A percentile compares a stretch with the other conserved stretches of the same genome.
phyloP scores from a whole-genome alignment of 345 rosid species.

The Toxicodendron radicans region DNA sequence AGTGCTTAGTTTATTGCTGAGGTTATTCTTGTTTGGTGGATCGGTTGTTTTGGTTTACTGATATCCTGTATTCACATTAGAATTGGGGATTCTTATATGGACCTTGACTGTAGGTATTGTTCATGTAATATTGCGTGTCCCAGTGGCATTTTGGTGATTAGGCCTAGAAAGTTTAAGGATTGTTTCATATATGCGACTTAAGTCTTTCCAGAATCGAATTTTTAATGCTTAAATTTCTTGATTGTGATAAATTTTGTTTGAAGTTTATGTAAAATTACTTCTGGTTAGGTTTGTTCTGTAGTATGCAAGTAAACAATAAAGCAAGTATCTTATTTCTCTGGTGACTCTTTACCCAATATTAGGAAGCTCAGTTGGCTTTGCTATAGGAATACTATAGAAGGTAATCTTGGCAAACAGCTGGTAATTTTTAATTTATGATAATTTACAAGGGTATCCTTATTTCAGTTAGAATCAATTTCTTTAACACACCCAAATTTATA shows the following conservation, averaged over 20 bases:
- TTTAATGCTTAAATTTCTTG: neutral
- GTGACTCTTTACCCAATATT: neutral
- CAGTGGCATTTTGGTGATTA: neutral
- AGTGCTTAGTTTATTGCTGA: neutral
- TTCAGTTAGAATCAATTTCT: too few relatives aligned
- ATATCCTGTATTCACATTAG: neutral
- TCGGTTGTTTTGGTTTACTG: neutral
- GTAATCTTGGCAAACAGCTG: neutral
- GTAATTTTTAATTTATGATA: neutral
- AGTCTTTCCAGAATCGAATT: neutral
- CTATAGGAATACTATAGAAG: neutral
- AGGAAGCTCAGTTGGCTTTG: neutral
- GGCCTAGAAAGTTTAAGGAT: neutral
- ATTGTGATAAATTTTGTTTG: neutral
- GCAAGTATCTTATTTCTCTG: neutral
- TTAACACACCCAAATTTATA: neutral
- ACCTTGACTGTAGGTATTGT: neutral
- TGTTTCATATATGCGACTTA: neutral
- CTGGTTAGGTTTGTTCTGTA: neutral
- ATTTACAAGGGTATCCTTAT: neutral
- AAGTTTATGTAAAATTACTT: neutral
- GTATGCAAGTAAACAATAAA: neutral
- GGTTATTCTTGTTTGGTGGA: neutral
- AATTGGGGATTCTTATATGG: neutral
- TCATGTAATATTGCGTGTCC: neutral